phyloP scores from a whole-genome alignment of 192 early-diverging fungal genomes.

The Coemansia sp. region DNA sequence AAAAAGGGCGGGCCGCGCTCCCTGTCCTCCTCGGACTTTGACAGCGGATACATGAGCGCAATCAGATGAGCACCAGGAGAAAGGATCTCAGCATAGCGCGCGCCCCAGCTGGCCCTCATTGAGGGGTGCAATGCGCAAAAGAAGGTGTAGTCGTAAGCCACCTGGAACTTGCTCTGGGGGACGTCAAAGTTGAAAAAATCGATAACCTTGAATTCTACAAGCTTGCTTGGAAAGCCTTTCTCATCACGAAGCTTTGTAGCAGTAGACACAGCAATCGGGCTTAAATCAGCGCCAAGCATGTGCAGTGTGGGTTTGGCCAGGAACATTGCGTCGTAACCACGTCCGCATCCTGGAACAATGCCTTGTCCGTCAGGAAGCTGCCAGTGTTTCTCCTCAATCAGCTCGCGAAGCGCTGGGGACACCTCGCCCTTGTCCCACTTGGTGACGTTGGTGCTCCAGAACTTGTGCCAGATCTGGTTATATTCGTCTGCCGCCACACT shows the following conservation, averaged over 20 bases:
- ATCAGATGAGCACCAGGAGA: conserved; percentile 67
- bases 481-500: conserved; percentile 29
- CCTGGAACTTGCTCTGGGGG: conserved; percentile 60
- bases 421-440: conserved; percentile 50
- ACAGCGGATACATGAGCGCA: conserved; percentile 76
- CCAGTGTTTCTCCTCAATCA: conserved; percentile 50
- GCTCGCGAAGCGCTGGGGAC: conserved; percentile 47
- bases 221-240: conserved; percentile 24
- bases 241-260: conserved; percentile 56
- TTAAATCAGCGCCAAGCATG: conserved; percentile 70
- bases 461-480: conserved; percentile 31
- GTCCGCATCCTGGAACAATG: conserved; percentile 52
- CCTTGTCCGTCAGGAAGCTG: conserved; percentile 37
- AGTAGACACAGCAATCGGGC: conserved; percentile 61
- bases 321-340: conserved; percentile 75
- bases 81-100: conserved; percentile 64
- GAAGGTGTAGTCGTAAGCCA: conserved; percentile 88
- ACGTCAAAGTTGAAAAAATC: conserved; percentile 75
- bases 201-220: conserved; percentile 57
- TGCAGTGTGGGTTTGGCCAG: conserved; percentile 59
- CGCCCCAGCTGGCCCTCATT: conserved; percentile 65
- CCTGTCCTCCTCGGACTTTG: conserved; percentile 45
- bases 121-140: conserved; percentile 72
- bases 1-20: conserved; percentile 75
- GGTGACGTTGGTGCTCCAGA: conserved; percentile 32